Base-by-base conservation (phyloP, 208 protist genomes). In the Trypanosoma melophagium region DNA sequence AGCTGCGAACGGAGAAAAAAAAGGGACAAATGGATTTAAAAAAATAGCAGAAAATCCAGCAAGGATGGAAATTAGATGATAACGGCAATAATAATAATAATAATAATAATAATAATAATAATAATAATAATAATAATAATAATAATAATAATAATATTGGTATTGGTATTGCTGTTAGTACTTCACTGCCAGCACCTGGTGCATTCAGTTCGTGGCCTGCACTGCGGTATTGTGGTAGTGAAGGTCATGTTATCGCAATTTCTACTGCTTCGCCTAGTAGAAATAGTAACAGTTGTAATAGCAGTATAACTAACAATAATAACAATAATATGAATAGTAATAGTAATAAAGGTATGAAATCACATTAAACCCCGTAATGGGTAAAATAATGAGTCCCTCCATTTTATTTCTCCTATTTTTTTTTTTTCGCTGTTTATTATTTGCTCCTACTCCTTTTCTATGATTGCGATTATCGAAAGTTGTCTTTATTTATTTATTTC, bases 141-240 rank as follows among this genome's bases (percentile, higher is more conserved):
- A 47, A n/a, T 47, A 47, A 47, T 47, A 47, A 47, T 47, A 17
- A 35, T 35, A 35, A 35, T 35, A 35, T 35, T 35, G 28, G 7
- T 22, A 52, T 0, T 24, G 2, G 1, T 35, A 35, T 35, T 35
- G 28, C 0, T 22, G 40, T 19, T 28, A 42, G 55, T 8, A 28
- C 41, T 3, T 38, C 42, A 21, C 55, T 69, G 12, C 64, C 64
- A 42, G 54, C 64, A 12, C 64, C 55, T 19, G 64, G 64, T 9
- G 41, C 64, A n/a, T 69, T 69, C 42, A 69, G 64, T 28, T 60
- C 64, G 3, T 66, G 60, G 64, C 41, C 28, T 25, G 45, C 55
- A 16, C 5, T 62, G 21, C 42, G n/a, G 9, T 61, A 56, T 42
- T 40, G 38, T 13, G 19, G 40, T 51, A 40, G 52, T 19, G 21